These are phyloP conservation scores for Piloderma croceum DNA, from an alignment of 768 basidiomycete species.

Conservation along the genomic window DNA sequence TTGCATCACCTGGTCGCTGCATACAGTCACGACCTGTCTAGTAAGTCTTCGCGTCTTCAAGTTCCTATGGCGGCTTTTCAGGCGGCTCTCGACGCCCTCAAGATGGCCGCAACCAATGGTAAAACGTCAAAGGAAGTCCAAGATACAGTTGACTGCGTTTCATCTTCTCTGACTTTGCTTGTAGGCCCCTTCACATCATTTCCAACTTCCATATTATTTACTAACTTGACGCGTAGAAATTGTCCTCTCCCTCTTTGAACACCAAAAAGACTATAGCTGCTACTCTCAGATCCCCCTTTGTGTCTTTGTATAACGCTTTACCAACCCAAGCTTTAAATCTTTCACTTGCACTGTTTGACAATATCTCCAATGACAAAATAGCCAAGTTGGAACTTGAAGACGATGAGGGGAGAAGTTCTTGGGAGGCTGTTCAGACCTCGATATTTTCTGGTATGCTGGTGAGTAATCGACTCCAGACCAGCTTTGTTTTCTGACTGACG, in stretches of 20 bases:
- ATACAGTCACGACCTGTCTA: neutral
- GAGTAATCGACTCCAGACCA: slow-evolving; percentile 8
- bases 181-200: slow-evolving; percentile 23
- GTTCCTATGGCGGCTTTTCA: slow-evolving; percentile 18
- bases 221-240: slow-evolving; percentile 28
- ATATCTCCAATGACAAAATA: slow-evolving; percentile 33
- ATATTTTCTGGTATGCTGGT: slow-evolving; percentile 53
- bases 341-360: slow-evolving; percentile 34
- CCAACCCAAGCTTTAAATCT: slow-evolving; percentile 36
- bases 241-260: slow-evolving; percentile 31
- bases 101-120: slow-evolving; percentile 22
- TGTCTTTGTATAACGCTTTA: slow-evolving; percentile 39
- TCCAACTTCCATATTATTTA: slow-evolving; percentile 3
- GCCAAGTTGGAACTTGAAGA: slow-evolving; percentile 18
- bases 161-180: slow-evolving; percentile 38
- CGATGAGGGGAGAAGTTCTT: slow-evolving; percentile 22
- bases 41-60: neutral
- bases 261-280: slow-evolving; percentile 33
- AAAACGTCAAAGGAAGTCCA: slow-evolving; percentile 24
- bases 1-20: neutral
- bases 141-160: slow-evolving; percentile 34
- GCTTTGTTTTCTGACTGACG: slow-evolving; percentile 7
- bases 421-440: slow-evolving; percentile 42
- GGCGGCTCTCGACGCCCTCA: slow-evolving; percentile 28
- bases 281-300: slow-evolving; percentile 38